Base-by-base conservation (phyloP, 345 rosid species). In the Boechera divaricarpa region DNA sequence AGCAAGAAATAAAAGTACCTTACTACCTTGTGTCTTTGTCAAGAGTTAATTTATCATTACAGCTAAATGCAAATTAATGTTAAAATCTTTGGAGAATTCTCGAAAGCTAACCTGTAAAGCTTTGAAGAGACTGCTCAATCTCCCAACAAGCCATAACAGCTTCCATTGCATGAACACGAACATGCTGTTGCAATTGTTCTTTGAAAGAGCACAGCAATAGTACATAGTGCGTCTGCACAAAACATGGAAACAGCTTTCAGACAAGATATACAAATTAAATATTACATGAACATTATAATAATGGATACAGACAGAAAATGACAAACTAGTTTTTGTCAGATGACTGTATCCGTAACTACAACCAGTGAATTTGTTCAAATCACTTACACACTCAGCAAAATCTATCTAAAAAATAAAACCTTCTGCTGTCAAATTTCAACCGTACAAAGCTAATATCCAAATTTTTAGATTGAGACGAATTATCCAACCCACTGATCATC, bases 61-160 rank as follows among this genome's bases (percentile, higher is more conserved):
- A 41, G 45, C 26, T 54, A 52, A 24, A 52, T 10, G 57, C 18
- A 64, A n/a, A 53, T 10, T 29, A 52, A 54, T 29, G 38, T 61
- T 29, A 29, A 28, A 6, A 11, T 2, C 1, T 10, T 35, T 29
- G 7, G 5, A 7, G 16, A 42, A 10, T 26, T 28, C 21, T 38
- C 2, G 15, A 33, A n/a, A 63, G 21, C 36, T 32, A 60, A 90
- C 97, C 96, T 70, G 98, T 93, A 70, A 96, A 85, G 84, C 98
- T 90, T 79, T 95, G 98, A 38, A 96, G 83, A 68, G 96, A 90
- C 76, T 96, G 98, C 84, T 93, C 98, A 44, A 96, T 88, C 79
- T 96, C 98, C 98, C 99, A 96, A 85, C 99, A 96, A 54, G 99
- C 98, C 98, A 96, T 93, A 26, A 93, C 99, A 21, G 99, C 99